These are phyloP conservation scores for Ceratocystis variospora DNA, from an alignment of 2,329 filamentous ascomycete species.

Conservation along the genomic window DNA sequence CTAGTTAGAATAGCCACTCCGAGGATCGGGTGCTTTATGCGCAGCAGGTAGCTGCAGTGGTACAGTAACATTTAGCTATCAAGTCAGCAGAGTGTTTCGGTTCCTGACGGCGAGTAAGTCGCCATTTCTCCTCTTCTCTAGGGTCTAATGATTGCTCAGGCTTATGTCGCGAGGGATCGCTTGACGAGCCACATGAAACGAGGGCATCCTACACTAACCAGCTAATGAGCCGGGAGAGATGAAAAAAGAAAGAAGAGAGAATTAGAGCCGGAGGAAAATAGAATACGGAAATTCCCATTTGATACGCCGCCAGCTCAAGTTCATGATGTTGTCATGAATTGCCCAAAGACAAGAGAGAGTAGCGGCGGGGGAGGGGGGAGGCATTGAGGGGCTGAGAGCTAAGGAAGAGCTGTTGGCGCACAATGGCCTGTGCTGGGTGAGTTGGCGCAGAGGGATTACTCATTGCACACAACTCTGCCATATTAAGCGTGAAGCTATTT, in stretches of 20 bases:
- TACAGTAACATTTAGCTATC: not conserved
- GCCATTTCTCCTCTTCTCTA: not conserved
- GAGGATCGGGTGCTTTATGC: not conserved
- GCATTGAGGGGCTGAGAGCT: too few relatives aligned
- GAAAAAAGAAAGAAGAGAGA: not conserved
- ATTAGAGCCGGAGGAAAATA: not conserved
- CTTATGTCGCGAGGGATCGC: not conserved
- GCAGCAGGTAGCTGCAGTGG: not conserved
- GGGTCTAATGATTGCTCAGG: not conserved
- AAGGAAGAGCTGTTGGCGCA: not conserved
- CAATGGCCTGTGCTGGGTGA: not conserved
- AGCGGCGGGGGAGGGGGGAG: too few relatives aligned
- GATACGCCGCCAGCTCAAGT: not conserved
- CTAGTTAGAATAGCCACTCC: not conserved
- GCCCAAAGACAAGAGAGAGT: too few relatives aligned
- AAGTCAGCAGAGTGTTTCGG: not conserved
- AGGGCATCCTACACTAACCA: not conserved
- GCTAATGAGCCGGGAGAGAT: not conserved
- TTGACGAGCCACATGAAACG: conserved; percentile 5
- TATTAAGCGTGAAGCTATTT: not conserved
- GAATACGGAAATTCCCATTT: not conserved
- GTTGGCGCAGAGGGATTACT: not conserved
- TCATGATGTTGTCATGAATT: not conserved
- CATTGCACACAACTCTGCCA: not conserved
- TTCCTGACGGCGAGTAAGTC: not conserved